A percentile compares a stretch with the other conserved stretches of the same genome.
Evolutionary conservation across 805 yeast species (phyloP).

Genomic region (Candida quercuum): DNA sequence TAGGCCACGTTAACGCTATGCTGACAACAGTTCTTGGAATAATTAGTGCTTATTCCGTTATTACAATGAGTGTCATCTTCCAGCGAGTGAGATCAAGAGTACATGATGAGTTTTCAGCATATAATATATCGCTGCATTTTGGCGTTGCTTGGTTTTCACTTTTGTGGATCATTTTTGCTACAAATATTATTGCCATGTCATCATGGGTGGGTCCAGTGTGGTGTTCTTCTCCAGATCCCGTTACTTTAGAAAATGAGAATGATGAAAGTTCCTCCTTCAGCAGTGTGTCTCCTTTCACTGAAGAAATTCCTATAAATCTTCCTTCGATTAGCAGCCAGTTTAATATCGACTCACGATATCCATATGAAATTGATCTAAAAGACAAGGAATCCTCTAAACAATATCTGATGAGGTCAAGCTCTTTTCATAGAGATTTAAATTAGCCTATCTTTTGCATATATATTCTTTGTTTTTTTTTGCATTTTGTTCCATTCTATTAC

Average conservation of each 20-base stretch:
- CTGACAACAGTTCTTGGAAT: slow-evolving; percentile 31
- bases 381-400: not conserved
- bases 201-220: slow-evolving; percentile 41
- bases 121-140: slow-evolving; percentile 39
- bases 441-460: too few species aligned
- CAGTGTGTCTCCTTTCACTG: slow-evolving; percentile 1
- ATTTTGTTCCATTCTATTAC: too few species aligned
- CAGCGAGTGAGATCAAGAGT: slow-evolving; percentile 14
- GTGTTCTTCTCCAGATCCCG: slow-evolving; percentile 45
- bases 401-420: not conserved
- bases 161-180: slow-evolving; percentile 32
- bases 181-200: slow-evolving; percentile 13
- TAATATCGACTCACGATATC: not conserved
- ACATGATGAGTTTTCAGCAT: slow-evolving; percentile 31
- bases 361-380: not conserved
- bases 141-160: slow-evolving; percentile 39
- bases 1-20: slow-evolving; percentile 33
- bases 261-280: not conserved
- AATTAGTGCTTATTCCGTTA: slow-evolving; percentile 27
- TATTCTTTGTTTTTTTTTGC: too few species aligned
- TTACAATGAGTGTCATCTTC: slow-evolving; percentile 26
- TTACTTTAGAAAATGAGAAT: slow-evolving; percentile 2
- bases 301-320: not conserved
- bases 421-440: too few species aligned
- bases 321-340: not conserved